These are phyloP conservation scores for Backusella australiensis DNA, from an alignment of 192 early-diverging fungal species.

Conservation along the genomic window DNA sequence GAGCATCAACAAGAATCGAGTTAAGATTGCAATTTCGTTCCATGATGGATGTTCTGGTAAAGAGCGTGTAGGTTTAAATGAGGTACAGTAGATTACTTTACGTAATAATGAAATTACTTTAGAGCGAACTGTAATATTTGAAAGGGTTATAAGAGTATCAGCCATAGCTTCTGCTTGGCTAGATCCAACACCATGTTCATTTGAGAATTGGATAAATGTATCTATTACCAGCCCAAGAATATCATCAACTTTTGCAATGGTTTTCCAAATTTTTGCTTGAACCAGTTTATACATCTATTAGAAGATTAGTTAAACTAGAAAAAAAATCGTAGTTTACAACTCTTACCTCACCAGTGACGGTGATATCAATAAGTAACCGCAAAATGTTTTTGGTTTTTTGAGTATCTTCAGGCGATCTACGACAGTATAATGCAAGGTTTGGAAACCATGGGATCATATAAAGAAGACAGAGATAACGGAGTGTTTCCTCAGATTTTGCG, in stretches of 20 bases:
- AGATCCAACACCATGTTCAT: conserved; percentile 74
- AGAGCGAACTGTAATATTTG: conserved; percentile 68
- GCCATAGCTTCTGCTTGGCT: conserved; percentile 74
- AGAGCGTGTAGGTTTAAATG: conserved; percentile 60
- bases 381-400: conserved; percentile 68
- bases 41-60: conserved; percentile 80
- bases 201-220: conserved; percentile 66
- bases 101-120: conserved; percentile 77
- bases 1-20: conserved; percentile 83
- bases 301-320: conserved; percentile 19
- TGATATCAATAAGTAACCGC: conserved; percentile 72
- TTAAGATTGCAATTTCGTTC: conserved; percentile 88
- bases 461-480: conserved; percentile 76
- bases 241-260: conserved; percentile 71
- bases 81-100: conserved; percentile 72
- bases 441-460: conserved; percentile 87
- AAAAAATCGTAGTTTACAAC: background rate
- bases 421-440: conserved; percentile 63
- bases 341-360: conserved; percentile 68
- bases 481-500: conserved; percentile 55
- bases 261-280: conserved; percentile 82
- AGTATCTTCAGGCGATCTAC: conserved; percentile 41
- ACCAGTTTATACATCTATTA: conserved; percentile 71
- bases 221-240: conserved; percentile 76
- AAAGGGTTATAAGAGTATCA: conserved; percentile 78